Evolutionary conservation across 345 rosid species (phyloP), one percentile per base, ranked within the genome.

Genomic region (Gossypium mustelinum): DNA sequence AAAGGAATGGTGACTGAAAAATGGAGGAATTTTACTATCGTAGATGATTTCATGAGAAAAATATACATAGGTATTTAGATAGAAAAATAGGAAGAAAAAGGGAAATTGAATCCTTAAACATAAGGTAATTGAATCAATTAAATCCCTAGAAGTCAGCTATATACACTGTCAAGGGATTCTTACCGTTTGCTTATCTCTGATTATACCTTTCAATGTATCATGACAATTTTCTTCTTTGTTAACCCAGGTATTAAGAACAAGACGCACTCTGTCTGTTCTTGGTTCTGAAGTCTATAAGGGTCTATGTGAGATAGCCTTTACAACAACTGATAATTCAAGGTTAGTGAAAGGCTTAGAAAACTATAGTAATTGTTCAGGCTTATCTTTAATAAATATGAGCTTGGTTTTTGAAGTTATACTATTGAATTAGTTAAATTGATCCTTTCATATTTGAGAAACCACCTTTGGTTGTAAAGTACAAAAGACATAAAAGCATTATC

Each of bases 261-360:
- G 81, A 77, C 78, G 76, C 11, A 67, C 79, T 76, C 82, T 84
- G 66, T 83, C 89, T 3, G 73, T 87, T 81, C 73, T 84, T 58
- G 97, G 97, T 72, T 83, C 86, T 72, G 73, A 79, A 47, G 41
- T 80, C 73, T 78, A 12, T 27, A 85, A 82, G 74, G 97, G 97
- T 73, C 81, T 91, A 69, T 85, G 92, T 63, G 97, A 89, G 80
- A 79, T 95, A 73, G 87, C 95, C 61, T 90, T 91, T 56, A 76
- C 76, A 52, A 73, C 82, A 62, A 71, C 69, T 75, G 93, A 88
- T 73, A 80, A 81, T 65, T 86, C 92, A 81, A 90, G 92, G 99
- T 93, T 68, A 54, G 85, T 76, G 34, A 59, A 72, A 48, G 45
- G 59, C 18, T 34, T 2, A 12, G 7, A 54, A 5, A 39, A 24